Evolutionary conservation across 78 protist species (phyloP).

Genomic region (Dictyostelium intermedium): DNA sequence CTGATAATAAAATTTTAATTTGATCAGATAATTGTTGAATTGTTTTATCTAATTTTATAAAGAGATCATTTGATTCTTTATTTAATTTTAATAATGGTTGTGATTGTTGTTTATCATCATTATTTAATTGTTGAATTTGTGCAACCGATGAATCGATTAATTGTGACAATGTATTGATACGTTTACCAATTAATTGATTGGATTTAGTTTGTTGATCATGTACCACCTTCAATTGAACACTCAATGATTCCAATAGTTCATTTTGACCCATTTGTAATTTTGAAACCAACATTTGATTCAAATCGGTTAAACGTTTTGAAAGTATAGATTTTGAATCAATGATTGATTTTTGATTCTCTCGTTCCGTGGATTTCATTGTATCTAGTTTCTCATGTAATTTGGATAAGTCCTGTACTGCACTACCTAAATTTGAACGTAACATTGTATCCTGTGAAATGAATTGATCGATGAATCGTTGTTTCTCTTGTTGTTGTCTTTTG

Average conservation of each 20-base stretch:
- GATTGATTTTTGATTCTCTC: background rate
- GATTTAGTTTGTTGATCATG: conserved; percentile 7
- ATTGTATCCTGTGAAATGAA: background rate
- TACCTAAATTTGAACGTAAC: background rate
- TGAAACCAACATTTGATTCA: background rate
- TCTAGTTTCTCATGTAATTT: background rate
- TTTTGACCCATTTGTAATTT: conserved; percentile 3
- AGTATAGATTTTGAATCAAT: background rate
- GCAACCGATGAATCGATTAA: background rate
- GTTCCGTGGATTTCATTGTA: background rate
- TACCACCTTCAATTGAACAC: background rate
- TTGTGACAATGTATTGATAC: background rate
- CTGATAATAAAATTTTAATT: background rate
- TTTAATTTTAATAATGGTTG: conserved; percentile 13
- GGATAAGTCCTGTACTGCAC: background rate
- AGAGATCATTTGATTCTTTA: conserved; percentile 24
- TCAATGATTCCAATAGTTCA: background rate
- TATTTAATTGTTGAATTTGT: background rate
- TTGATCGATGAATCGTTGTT: background rate
- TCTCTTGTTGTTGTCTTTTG: background rate
- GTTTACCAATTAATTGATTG: background rate
- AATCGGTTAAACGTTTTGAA: background rate
- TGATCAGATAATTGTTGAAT: background rate
- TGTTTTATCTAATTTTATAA: background rate
- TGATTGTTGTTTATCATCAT: background rate